A percentile compares a stretch with the other conserved stretches of the same genome.
These are phyloP conservation scores for Cichorium intybus DNA, from an alignment of 140 eudicot genomes.

Conservation along the genomic window DNA sequence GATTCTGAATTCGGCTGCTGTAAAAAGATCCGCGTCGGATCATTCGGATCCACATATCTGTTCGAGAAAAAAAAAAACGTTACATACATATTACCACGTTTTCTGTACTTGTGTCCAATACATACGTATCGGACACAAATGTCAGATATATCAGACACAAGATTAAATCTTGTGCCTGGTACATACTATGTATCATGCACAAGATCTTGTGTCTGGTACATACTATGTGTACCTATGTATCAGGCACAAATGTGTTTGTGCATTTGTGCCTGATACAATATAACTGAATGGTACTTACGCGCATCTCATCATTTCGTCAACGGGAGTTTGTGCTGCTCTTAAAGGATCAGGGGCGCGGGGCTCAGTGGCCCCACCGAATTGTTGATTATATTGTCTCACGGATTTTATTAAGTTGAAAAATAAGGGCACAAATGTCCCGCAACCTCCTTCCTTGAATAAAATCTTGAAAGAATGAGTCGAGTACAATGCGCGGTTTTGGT, in stretches of 20 bases:
- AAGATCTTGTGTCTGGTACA: not conserved
- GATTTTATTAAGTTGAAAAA: slow-evolving; percentile 70
- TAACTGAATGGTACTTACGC: slow-evolving; percentile 56
- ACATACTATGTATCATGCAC: not conserved
- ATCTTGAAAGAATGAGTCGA: slow-evolving; percentile 90
- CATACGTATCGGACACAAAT: not conserved
- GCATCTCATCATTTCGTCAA: slow-evolving; percentile 97
- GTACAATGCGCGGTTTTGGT: slow-evolving; percentile 69
- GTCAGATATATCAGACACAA: not conserved
- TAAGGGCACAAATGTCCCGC: slow-evolving; percentile 90
- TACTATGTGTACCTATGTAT: not conserved
- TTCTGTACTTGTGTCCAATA: not conserved
- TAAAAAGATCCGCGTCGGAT: slow-evolving; percentile 85
- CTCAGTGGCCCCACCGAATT: slow-evolving; percentile 36
- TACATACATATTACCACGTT: not conserved
- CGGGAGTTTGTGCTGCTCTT: slow-evolving; percentile 94
- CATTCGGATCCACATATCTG: slow-evolving; percentile 96
- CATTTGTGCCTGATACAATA: not conserved
- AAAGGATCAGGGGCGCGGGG: slow-evolving; percentile 67
- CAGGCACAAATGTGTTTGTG: not conserved
- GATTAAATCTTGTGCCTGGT: too few relatives aligned
- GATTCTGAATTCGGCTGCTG: slow-evolving; percentile 90
- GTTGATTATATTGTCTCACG: slow-evolving; percentile 72
- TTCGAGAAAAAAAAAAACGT: slow-evolving; percentile 9
- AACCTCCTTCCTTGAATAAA: slow-evolving; percentile 95